Evolutionary conservation across 306 rosid genomes (phyloP).

Genomic region (Prunus campanulata): DNA sequence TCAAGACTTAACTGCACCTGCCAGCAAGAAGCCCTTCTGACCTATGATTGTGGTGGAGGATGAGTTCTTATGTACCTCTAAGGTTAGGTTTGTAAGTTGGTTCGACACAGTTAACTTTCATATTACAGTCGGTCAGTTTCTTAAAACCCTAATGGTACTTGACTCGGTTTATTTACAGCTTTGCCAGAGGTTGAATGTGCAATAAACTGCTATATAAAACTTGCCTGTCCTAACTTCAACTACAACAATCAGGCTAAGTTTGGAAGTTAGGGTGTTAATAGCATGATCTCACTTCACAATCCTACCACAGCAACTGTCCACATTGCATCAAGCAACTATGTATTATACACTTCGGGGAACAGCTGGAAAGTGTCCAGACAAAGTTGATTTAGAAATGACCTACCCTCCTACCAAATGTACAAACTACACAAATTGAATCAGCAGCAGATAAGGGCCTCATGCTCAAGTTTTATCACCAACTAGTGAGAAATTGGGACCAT

Average conservation of each 20-base stretch:
- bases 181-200: not conserved
- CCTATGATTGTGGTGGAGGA: not conserved
- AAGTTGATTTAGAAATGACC: too few species aligned
- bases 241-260: not conserved
- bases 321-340: not conserved
- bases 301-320: not conserved
- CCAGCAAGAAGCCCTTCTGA: not conserved
- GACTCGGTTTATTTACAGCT: not conserved
- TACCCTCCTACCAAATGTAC: not conserved
- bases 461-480: not conserved
- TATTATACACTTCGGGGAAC: too few species aligned
- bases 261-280: not conserved
- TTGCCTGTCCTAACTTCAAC: not conserved
- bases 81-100: not conserved
- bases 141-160: not conserved
- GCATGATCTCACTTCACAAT: not conserved
- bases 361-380: too few species aligned
- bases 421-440: not conserved
- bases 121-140: not conserved
- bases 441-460: not conserved
- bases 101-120: not conserved
- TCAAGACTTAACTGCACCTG: not conserved
- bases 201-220: not conserved
- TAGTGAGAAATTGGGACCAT: not conserved
- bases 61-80: not conserved